Evolutionary conservation across 176 grass and related monocot species (phyloP).

Genomic region (Triticum dicoccoides): DNA sequence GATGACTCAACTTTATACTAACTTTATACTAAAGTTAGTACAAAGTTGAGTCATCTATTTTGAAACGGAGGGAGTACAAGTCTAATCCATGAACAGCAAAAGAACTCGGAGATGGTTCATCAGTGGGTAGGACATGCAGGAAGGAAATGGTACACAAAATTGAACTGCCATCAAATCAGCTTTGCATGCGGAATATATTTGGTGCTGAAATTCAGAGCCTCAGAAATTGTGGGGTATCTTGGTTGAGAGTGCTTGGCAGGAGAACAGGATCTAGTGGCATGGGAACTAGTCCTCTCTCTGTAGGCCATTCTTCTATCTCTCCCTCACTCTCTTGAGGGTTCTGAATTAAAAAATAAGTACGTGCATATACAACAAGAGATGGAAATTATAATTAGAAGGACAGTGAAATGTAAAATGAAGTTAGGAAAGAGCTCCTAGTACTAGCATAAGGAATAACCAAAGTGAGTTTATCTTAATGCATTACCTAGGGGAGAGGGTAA

Average conservation of each 20-base stretch:
- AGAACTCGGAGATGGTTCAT: not conserved
- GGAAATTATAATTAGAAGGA: not conserved
- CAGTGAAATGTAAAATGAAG: not conserved
- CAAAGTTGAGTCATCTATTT: no score
- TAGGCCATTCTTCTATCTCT: conserved; percentile 33
- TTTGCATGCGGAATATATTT: conserved; percentile 37
- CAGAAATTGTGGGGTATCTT: conserved; percentile 35
- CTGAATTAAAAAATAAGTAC: conserved; percentile 1
- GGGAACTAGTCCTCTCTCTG: conserved; percentile 39
- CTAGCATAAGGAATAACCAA: conserved; percentile 47
- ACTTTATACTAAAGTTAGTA: no score
- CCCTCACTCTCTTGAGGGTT: not conserved
- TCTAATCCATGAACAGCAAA: conserved; percentile 8
- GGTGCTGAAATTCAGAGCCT: conserved; percentile 35
- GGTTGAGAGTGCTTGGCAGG: conserved; percentile 48
- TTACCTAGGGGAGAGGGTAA: not conserved
- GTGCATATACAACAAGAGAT: not conserved
- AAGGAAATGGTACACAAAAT: conserved; percentile 32
- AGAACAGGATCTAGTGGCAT: conserved; percentile 49
- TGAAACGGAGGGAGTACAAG: not conserved
- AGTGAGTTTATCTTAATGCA: conserved; percentile 33
- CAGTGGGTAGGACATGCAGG: conserved; percentile 23
- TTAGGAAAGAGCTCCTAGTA: not conserved
- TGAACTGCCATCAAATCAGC: conserved; percentile 44
- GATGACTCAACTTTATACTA: no score